Percentiles rank a stretch among this genome's conserved stretches.
phyloP scores from a whole-genome alignment of 2,329 filamentous ascomycete species.

The Pestalotiopsis sp. region DNA sequence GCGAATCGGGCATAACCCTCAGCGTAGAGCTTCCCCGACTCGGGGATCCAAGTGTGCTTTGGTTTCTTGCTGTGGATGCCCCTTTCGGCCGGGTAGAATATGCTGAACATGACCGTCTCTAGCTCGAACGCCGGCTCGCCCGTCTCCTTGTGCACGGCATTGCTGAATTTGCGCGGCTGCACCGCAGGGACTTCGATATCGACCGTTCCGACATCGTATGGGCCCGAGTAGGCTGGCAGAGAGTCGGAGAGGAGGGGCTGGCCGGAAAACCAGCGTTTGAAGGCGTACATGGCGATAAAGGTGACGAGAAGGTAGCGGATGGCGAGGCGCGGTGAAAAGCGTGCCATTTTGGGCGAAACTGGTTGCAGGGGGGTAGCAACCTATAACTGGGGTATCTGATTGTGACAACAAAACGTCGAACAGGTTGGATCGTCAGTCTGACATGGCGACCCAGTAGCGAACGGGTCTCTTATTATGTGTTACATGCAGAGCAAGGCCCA shows the following conservation, averaged over 20 bases:
- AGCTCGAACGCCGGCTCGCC: slow-evolving; percentile 44
- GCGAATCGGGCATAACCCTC: slow-evolving; percentile 49
- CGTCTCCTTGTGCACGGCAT: slow-evolving; percentile 37
- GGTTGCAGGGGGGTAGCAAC: background rate
- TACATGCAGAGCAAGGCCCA: background rate
- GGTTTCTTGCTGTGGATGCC: slow-evolving; percentile 24
- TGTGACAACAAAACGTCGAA: background rate
- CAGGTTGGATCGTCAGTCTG: background rate
- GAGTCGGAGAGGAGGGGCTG: slow-evolving; percentile 45
- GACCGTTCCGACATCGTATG: slow-evolving; percentile 45
- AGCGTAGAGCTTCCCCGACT: slow-evolving; percentile 44
- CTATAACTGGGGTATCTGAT: background rate
- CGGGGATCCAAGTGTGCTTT: slow-evolving; percentile 46
- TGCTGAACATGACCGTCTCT: slow-evolving; percentile 48
- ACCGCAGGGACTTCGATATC: slow-evolving; percentile 43
- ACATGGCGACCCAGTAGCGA: background rate
- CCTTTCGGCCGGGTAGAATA: slow-evolving; percentile 47
- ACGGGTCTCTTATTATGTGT: background rate
- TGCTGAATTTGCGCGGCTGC: slow-evolving; percentile 31
- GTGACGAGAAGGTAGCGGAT: slow-evolving; percentile 33
- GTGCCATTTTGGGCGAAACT: background rate
- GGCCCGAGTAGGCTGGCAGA: slow-evolving; percentile 45
- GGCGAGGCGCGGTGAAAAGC: background rate
- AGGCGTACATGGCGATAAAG: slow-evolving; percentile 33
- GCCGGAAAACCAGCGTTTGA: slow-evolving; percentile 41